Evolutionary conservation across 768 basidiomycete genomes (phyloP), one percentile per base, ranked within the genome.

Genomic region (Tremella yokohamensis): DNA sequence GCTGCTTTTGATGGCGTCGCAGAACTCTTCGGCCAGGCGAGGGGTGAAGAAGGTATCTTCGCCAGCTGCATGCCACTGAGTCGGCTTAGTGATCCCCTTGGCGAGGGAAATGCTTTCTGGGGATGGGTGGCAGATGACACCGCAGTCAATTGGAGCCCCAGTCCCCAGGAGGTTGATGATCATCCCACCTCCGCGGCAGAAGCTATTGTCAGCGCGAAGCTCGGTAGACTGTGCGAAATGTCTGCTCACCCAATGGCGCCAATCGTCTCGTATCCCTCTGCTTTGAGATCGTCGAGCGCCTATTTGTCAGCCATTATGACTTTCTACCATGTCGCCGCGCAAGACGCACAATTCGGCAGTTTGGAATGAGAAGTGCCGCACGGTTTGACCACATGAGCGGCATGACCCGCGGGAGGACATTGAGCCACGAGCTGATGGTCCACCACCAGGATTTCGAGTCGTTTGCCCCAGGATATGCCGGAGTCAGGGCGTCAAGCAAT

Each of bases 151-250:
- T 25, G 58, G 56, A 12, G 53, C n/a, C 16, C 61, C 61, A 40
- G 45, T 19, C 1, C 55, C 39, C 13, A 70, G 40, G 42, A 68
- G 62, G 40, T 63, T 25, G 29, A 63, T 51, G 40, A 70, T 38
- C 54, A 68, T 55, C 8, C 62, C 56, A 3, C 69, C 69, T 4
- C 69, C 69, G 15, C 66, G 62, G 54, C 69, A 68, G 62, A 60
- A 63, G 11, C 42, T 45, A 45, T 6, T 34, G 29, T 34, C 29
- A 34, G 11, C 29, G 29, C 4, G 29, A 34, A 34, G 4, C 29
- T 34, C 29, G 11, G 29, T 4, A 34, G n/a, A n/a, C n/a, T n/a
- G n/a, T 18, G 39, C 12, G 40, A 22, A 26, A 18, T 40, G 22
- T 29, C 15, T 7, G 55, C 57, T 22, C 38, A 69, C 38, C 69